Base-by-base conservation (phyloP, 2,329 filamentous ascomycete species). In the Pestalotiopsis sp. region DNA sequence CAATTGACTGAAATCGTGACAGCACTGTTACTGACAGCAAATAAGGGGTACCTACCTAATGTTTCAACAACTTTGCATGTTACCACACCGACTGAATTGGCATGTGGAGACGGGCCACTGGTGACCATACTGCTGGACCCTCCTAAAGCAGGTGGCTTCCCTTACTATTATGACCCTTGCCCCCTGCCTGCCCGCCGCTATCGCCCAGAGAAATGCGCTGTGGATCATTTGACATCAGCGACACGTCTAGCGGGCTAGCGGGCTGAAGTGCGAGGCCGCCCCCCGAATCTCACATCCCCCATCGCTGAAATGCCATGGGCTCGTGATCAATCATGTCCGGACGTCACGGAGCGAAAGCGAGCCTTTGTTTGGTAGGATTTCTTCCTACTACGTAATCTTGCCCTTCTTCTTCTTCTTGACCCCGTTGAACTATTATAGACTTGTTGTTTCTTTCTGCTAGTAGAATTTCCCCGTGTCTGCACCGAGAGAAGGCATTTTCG, bases 221-320 rank as follows among this genome's bases (percentile, higher is more conserved):
- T 64, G 61, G 61, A 64, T 64, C 61, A 64, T 39, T 64, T 64
- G 61, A 64, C 61, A 64, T 64, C 61, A 64, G 61, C 61, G 61
- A 20, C 39, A 39, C 61, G 20, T 52, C n/a, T 52, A 49, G 41
- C n/a, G 31, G 31, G 31, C 14, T 14, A 52, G 45, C 45, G 45
- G 45, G 45, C 45, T n/a, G 17, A 52, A 52, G 17, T 52, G 17
- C 45, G 45, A 52, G 45, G 45, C 45, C 45, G 36, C 38, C 27
- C 38, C 59, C 41, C 20, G 27, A 64, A 25, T 25, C 39, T 13
- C 36, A 13, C 23, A 49, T 23, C 36, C 39, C 61, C 61, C 13
- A 64, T 31, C n/a, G 41, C 39, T 52, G 17, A 49, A 25, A 27
- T 31, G 14, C 9, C 3, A 17, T 13, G 36, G 23, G n/a, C 59